Conservation (phyloP, 176 grass and related monocot genomes). For the Oryza officinalis region DNA sequence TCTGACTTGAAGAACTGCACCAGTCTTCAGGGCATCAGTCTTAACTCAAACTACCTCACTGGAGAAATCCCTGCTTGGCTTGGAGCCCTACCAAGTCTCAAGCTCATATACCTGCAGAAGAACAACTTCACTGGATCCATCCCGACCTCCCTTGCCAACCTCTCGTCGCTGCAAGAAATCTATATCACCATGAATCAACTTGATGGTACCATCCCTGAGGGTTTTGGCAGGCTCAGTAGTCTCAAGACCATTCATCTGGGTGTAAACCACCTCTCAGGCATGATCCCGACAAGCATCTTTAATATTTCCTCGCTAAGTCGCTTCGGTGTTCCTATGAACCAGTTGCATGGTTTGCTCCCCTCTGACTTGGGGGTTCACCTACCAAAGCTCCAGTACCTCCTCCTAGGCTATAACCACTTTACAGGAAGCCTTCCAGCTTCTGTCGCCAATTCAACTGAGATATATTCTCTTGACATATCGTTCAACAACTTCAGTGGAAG, state of each 20-base stretch:
- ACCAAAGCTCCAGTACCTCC: no score
- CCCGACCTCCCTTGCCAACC: constrained; percentile 13
- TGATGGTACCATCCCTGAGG: constrained; percentile 21
- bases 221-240: not conserved
- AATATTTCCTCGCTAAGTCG: constrained; percentile 35
- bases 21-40: not conserved
- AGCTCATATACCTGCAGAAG: not conserved
- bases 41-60: not conserved
- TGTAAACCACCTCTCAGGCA: constrained; percentile 25
- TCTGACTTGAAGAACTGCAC: constrained; percentile 28
- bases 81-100: not conserved
- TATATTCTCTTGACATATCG: no score
- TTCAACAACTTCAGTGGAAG: no score
- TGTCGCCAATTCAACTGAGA: no score
- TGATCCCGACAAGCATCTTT: constrained; percentile 34
- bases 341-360: constrained; percentile 33
- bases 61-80: constrained; percentile 36
- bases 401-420: no score
- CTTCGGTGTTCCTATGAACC: constrained; percentile 14
- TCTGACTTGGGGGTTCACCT: no score
- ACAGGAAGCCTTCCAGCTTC: no score
- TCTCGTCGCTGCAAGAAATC: not conserved
- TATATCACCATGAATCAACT: not conserved
- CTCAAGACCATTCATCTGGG: not conserved
- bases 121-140: constrained; percentile 35